Evolutionary conservation across 140 eudicot genomes (phyloP).

Genomic region (Bidens hawaiensis): DNA sequence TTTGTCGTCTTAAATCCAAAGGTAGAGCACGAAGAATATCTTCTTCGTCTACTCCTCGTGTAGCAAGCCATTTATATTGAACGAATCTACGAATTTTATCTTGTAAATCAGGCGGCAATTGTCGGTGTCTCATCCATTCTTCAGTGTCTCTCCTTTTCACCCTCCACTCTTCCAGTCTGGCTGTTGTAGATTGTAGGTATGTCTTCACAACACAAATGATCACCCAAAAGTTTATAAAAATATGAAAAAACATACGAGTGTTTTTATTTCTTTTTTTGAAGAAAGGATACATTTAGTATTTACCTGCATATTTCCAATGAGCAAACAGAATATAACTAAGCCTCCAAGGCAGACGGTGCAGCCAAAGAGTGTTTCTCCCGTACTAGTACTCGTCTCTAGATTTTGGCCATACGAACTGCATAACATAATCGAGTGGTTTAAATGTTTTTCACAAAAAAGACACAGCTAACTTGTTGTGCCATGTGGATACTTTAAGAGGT

Average conservation of each 20-base stretch:
- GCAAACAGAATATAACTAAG: conserved; percentile 55
- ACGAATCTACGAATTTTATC: conserved; percentile 77
- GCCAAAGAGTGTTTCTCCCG: conserved; percentile 53
- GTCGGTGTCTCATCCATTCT: conserved; percentile 96
- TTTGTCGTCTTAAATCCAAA: conserved; percentile 63
- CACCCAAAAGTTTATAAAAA: background rate
- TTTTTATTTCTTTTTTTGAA: background rate
- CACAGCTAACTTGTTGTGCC: background rate
- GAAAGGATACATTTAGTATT: background rate
- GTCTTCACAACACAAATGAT: conserved; percentile 38
- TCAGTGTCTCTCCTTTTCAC: conserved; percentile 80
- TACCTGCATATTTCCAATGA: conserved; percentile 93
- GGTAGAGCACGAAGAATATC: conserved; percentile 60
- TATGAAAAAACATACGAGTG: background rate
- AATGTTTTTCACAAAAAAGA: background rate
- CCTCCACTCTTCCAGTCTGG: conserved; percentile 90
- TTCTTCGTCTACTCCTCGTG: conserved; percentile 90
- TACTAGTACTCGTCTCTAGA: conserved; percentile 40
- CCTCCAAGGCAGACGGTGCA: conserved; percentile 61
- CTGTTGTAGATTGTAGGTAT: conserved; percentile 75
- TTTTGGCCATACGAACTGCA: conserved; percentile 84
- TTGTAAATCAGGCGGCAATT: conserved; percentile 72
- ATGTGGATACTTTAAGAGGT: background rate
- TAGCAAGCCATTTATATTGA: conserved; percentile 86
- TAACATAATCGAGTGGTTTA: background rate